Conservation (phyloP, 2,329 filamentous ascomycete genomes). For the Pestalotiopsis sp. region DNA sequence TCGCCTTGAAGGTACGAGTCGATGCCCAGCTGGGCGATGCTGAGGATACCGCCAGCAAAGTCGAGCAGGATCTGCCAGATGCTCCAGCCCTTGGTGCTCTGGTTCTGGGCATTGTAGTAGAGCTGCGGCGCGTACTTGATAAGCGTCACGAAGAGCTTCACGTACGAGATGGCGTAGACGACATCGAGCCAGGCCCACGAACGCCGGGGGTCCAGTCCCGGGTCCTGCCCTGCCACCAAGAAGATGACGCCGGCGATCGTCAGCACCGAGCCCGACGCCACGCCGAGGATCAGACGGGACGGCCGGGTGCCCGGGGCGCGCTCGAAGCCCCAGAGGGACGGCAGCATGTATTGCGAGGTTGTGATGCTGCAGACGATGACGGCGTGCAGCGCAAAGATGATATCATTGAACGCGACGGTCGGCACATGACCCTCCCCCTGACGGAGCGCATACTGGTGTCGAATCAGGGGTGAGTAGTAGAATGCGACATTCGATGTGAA, state of each 20-base stretch:
- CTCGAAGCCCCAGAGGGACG: constrained; percentile 76
- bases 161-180: constrained; percentile 74
- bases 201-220: constrained; percentile 39
- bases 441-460: constrained; percentile 80
- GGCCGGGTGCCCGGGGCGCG: constrained; percentile 55
- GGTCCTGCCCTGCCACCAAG: constrained; percentile 40
- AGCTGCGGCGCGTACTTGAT: constrained; percentile 94
- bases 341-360: constrained; percentile 75
- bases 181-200: constrained; percentile 67
- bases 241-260: constrained; percentile 52
- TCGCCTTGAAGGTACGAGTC: constrained; percentile 84
- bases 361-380: constrained; percentile 71
- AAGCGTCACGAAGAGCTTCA: constrained; percentile 86
- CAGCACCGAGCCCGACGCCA: constrained; percentile 70
- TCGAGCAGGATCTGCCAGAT: constrained; percentile 86
- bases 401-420: constrained; percentile 87
- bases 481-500: constrained; percentile 74
- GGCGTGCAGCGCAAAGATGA: constrained; percentile 84
- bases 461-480: constrained; percentile 77
- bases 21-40: constrained; percentile 78
- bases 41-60: constrained; percentile 78
- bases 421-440: constrained; percentile 65
- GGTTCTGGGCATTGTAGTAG: constrained; percentile 79
- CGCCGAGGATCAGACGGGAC: constrained; percentile 64
- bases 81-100: constrained; percentile 86